Conservation (phyloP, 805 yeast species). For the Ogataea nitratoaversa region DNA sequence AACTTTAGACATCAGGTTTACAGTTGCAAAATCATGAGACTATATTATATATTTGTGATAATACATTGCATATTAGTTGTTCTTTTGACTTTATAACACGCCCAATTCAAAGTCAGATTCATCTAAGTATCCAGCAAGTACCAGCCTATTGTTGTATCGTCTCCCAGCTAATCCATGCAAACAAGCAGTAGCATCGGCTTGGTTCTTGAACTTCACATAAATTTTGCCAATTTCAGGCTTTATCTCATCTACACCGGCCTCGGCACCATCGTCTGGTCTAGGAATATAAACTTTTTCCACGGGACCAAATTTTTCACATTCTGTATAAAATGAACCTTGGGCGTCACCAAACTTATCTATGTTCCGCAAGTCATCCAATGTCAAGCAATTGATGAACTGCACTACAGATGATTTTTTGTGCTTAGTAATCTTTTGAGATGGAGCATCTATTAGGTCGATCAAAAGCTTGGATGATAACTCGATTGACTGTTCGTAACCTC, state of each 20-base stretch:
- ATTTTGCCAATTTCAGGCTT: slow-evolving; percentile 67
- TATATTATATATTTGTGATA: no score
- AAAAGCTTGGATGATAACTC: slow-evolving; percentile 20
- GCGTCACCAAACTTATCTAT: slow-evolving; percentile 45
- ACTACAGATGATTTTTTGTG: slow-evolving; percentile 43
- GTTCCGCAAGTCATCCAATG: slow-evolving; percentile 58
- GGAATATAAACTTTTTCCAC: slow-evolving; percentile 59
- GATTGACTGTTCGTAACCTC: slow-evolving; percentile 19
- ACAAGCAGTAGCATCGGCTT: slow-evolving; percentile 52
- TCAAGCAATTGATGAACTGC: slow-evolving; percentile 61
- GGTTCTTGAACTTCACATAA: slow-evolving; percentile 57
- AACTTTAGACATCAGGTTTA: no score
- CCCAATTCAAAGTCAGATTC: slow-evolving; percentile 52
- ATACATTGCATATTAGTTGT: slow-evolving; percentile 5
- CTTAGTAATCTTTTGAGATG: slow-evolving; percentile 11
- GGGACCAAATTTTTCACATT: slow-evolving; percentile 47
- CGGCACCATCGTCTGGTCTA: slow-evolving; percentile 41
- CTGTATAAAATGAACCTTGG: slow-evolving; percentile 45
- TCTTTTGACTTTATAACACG: slow-evolving; percentile 24
- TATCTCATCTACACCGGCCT: slow-evolving; percentile 34
- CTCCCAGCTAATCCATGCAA: slow-evolving; percentile 56
- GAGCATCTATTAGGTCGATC: slow-evolving; percentile 9
- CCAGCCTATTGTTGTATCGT: slow-evolving; percentile 61
- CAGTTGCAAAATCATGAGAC: no score
- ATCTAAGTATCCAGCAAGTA: slow-evolving; percentile 59